Conservation (phyloP, 805 yeast genomes). For the Cyberlindnera japonica region DNA sequence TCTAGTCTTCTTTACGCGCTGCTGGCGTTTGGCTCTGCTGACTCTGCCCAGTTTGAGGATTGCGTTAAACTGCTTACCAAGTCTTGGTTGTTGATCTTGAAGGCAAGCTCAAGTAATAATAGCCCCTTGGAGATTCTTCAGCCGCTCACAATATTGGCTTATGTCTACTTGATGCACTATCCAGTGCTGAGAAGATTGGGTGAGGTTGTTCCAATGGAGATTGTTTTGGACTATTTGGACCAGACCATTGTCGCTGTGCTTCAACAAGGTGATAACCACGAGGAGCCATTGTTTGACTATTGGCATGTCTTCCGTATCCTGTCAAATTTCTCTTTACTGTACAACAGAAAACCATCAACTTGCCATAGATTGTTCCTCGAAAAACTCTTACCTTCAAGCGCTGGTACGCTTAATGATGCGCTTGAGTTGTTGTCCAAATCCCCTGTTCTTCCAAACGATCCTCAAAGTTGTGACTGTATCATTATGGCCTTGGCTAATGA, state of each 20-base stretch:
- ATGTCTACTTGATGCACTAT: constrained; percentile 39
- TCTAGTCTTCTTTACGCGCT: constrained; percentile 43
- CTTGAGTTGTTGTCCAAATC: constrained; percentile 13
- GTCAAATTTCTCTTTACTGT: constrained; percentile 39
- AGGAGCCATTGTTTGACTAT: constrained; percentile 25
- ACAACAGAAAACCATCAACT: constrained; percentile 40
- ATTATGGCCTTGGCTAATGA: constrained; percentile 24
- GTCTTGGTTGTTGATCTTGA: constrained; percentile 39
- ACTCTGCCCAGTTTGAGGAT: constrained; percentile 32
- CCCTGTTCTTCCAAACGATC: constrained; percentile 3
- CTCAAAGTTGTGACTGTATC: constrained; percentile 12
- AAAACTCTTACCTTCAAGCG: constrained; percentile 5
- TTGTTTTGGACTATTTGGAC: constrained; percentile 47
- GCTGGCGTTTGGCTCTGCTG: constrained; percentile 43
- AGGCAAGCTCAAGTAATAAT: constrained; percentile 18
- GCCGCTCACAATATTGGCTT: constrained; percentile 42
- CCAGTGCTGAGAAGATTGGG: constrained; percentile 12
- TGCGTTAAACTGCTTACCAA: constrained; percentile 39
- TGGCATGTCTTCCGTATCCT: constrained; percentile 49
- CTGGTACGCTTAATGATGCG: constrained; percentile 4
- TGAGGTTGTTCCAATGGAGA: constrained; percentile 38
- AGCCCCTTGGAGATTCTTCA: constrained; percentile 36
- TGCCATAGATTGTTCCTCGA: constrained; percentile 28
- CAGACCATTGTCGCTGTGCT: constrained; percentile 32
- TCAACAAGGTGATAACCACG: constrained; percentile 22